These are phyloP conservation scores for Incumbomyces lentus DNA, from an alignment of 2,329 filamentous ascomycete species.

Conservation along the genomic window DNA sequence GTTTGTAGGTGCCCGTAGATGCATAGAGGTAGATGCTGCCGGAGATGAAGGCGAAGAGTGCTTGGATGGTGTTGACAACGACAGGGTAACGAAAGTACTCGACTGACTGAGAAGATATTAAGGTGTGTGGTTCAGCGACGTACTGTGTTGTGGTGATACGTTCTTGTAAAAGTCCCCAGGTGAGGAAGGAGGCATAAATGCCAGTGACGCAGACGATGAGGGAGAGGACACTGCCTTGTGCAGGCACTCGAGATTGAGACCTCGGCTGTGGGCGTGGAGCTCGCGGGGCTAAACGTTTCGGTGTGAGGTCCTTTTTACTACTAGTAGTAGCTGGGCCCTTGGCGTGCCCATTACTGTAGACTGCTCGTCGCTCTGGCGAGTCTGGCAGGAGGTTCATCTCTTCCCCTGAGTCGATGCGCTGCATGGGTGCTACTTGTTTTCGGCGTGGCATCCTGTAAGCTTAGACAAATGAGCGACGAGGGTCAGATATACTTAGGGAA, in stretches of 20 bases:
- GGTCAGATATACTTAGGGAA: too few species aligned
- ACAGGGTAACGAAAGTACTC: constrained; percentile 88
- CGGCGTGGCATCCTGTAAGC: constrained; percentile 52
- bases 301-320: constrained; percentile 18
- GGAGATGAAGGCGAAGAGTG: constrained; percentile 70
- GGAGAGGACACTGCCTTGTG: constrained; percentile 57
- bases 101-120: constrained; percentile 17
- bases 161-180: constrained; percentile 94
- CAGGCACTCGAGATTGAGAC: not conserved
- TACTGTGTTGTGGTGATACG: constrained; percentile 91
- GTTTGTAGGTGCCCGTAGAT: constrained; percentile 46
- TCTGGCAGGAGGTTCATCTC: constrained; percentile 39
- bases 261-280: constrained; percentile 16
- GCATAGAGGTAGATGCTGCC: constrained; percentile 70
- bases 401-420: constrained; percentile 57
- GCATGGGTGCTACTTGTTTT: constrained; percentile 56
- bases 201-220: constrained; percentile 80
- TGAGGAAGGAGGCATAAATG: constrained; percentile 93
- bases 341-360: constrained; percentile 12
- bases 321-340: constrained; percentile 8
- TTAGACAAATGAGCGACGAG: not conserved
- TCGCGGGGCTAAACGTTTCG: constrained; percentile 21
- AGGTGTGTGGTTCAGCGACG: constrained; percentile 41
- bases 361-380: constrained; percentile 21
- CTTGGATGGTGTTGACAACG: constrained; percentile 94